A percentile compares a stretch with the other conserved stretches of the same genome.
phyloP scores from a whole-genome alignment of 306 rosid genomes.

The Quercus alba region DNA sequence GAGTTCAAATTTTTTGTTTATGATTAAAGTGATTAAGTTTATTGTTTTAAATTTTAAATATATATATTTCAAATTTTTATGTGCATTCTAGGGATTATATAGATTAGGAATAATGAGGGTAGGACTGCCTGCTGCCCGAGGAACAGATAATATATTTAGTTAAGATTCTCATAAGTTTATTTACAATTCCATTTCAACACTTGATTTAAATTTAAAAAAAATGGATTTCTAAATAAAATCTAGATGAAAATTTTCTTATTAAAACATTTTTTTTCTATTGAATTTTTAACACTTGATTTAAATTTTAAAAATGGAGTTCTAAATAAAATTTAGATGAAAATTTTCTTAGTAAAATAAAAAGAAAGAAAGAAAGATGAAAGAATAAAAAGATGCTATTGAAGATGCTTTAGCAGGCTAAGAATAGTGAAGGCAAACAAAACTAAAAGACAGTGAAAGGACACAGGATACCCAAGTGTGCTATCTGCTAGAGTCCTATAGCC shows the following conservation, averaged over 20 bases:
- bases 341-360: too few species aligned
- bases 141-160: slow-evolving; percentile 37
- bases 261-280: too few species aligned
- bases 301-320: too few species aligned
- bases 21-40: not conserved
- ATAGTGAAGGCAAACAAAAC: not conserved
- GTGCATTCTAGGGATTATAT: slow-evolving; percentile 26
- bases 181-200: not conserved
- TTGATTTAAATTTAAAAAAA: too few species aligned
- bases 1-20: not conserved
- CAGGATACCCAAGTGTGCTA: not conserved
- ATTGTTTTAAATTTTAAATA: not conserved
- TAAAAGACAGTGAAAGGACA: not conserved
- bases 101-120: slow-evolving; percentile 9
- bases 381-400: not conserved
- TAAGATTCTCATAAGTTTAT: slow-evolving; percentile 35
- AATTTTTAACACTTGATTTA: too few species aligned
- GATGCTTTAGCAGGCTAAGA: not conserved
- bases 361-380: too few species aligned
- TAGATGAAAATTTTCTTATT: too few species aligned
- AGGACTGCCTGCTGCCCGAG: slow-evolving; percentile 24
- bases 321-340: too few species aligned
- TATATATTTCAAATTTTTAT: slow-evolving; percentile 9
- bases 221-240: too few species aligned
- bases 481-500: not conserved